Evolutionary conservation across 1,139 yeast genomes (phyloP), one percentile per base, ranked within the genome.

Genomic region (Trichomonascaceae sp.): DNA sequence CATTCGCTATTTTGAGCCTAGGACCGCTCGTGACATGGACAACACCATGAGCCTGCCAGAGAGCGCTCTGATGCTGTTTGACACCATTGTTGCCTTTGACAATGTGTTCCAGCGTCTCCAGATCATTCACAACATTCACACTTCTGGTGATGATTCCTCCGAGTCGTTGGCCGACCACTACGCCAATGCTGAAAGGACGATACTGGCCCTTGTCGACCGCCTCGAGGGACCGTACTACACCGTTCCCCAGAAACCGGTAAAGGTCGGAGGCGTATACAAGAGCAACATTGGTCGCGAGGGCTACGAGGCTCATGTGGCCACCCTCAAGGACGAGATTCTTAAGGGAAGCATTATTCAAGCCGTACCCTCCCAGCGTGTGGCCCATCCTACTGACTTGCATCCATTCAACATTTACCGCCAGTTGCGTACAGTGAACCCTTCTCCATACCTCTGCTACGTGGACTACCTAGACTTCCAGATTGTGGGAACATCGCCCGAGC

Each of bases 371-470:
- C 98, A 89, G 63, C 70, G 98, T 52, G 85, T 89, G 20, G 85
- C 93, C 4, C 76, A 96, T 56, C 95, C 95, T 26, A 89, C 98
- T 0, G 75, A 87, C 4, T 66, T 89, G 47, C 97, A 89, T 54
- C 97, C 98, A 2, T 89, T 89, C 70, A 89, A 89, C 60, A 80
- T 92, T 33, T 92, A 87, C 60, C 77, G 93, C 46, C 96, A 89
- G 51, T 67, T 89, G 48, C 72, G 98, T 54, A 79, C 94, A 0
- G 96, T 92, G 34, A 89, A 92, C 59, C 98, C 98, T 4, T 84
- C 96, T 1, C 98, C 98, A 25, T 89, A 89, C 57, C 69, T 89
- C 65, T 89, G 89, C 56, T 89, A 85, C 59, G 76, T 89, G 44
- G 97, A 89, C 56, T 78, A 81, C 51, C 54, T 81, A 38, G 96